Evolutionary conservation across 1,284 basidiomycete genomes (phyloP).

Genomic region (Ustilago xerochloae): DNA sequence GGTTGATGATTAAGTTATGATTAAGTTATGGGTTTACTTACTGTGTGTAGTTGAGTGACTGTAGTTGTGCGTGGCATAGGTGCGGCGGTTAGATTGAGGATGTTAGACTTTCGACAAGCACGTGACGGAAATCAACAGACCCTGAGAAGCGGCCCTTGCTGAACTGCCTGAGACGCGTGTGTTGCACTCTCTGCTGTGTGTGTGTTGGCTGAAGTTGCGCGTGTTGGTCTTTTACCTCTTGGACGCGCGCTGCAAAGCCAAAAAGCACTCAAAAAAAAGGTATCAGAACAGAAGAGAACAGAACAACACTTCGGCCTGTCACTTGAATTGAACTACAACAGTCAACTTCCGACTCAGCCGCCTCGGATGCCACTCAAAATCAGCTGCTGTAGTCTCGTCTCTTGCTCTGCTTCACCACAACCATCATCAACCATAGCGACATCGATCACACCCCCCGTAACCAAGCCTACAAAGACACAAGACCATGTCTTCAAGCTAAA

Average conservation of each 20-base stretch:
- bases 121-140: constrained; percentile 1
- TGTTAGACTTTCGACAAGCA: background rate
- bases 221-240: background rate
- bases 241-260: background rate
- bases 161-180: constrained; percentile 1
- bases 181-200: no score
- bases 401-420: no score
- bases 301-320: background rate
- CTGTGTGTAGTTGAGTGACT: no score
- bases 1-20: no score
- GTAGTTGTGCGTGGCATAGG: no score
- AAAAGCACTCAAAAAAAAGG: background rate
- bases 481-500: no score
- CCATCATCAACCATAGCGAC: no score
- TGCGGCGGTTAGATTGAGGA: no score
- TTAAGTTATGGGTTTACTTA: no score
- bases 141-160: background rate
- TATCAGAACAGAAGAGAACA: background rate
- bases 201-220: background rate
- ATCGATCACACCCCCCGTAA: no score
- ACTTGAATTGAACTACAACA: background rate
- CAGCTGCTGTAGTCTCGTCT: no score
- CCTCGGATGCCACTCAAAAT: background rate
- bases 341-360: constrained; percentile 13
- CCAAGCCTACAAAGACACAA: no score